Evolutionary conservation across 495 filamentous ascomycete genomes (phyloP), one percentile per base, ranked within the genome.

Genomic region (Neurospora sp.): DNA sequence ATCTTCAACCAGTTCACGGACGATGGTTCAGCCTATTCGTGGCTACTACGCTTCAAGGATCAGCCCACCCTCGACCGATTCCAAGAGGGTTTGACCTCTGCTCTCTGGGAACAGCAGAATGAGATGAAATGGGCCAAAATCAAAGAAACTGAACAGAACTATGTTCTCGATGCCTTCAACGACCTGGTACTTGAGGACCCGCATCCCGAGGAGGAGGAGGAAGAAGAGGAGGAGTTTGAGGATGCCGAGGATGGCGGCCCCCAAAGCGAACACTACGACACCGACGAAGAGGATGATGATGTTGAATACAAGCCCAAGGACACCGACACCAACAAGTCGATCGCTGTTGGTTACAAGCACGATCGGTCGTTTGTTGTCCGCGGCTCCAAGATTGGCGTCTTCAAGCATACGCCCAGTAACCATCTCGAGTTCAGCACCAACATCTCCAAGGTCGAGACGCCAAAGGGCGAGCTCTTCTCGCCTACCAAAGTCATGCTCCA

Each of bases 401-500:
- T 99, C 88, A 98, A 97, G 83, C 96, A 98, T 76, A 98, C 93
- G 0, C 85, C 89, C 12, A 91, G 97, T 82, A 96, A 98, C 79
- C 90, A 95, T 70, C 87, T 99, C 39, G 92, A 98, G 81, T 98
- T 98, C 81, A 92, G 92, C n/a, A 99, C 96, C 27, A 98, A 92
- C 75, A 99, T 99, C 74, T 97, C 92, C 68, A 97, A 97, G 81
- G 93, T 99, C 48, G 89, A 94, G 77, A 97, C 95, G 3, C 92
- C 96, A 1, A 87, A 89, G 22, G 96, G 96, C 76, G 91, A 91
- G 78, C 84, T 93, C 1, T 98, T 99, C 85, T 94, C 90, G 73
- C 96, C 96, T 9, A 96, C 91, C 85, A 99, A 99, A 84, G 93
- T 98, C 77, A 99, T 99, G 96, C 86, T 99, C 39, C 96, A 98